phyloP scores from a whole-genome alignment of 2,329 filamentous ascomycete genomes.

The Parafenestella ontariensis region DNA sequence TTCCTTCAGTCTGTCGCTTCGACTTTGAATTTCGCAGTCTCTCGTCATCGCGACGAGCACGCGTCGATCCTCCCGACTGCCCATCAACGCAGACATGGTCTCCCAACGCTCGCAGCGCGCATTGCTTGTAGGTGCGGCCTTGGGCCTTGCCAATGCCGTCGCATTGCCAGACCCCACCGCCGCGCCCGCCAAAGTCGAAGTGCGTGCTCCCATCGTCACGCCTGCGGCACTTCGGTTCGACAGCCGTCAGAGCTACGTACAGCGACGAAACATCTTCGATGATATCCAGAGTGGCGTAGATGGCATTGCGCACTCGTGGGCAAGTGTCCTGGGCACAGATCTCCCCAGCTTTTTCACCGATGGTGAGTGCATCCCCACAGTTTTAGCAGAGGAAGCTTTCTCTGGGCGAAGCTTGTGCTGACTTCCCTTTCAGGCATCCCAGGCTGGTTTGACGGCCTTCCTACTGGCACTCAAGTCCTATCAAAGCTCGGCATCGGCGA shows the following conservation, averaged over 20 bases:
- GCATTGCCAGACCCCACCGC: slow-evolving; percentile 43
- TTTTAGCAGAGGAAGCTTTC: slow-evolving; percentile 1
- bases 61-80: neutral
- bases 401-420: slow-evolving; percentile 29
- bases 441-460: slow-evolving; percentile 69
- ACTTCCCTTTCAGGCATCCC: slow-evolving; percentile 59
- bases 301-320: slow-evolving; percentile 39
- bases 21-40: neutral
- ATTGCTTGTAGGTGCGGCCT: slow-evolving; percentile 30
- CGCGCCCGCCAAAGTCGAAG: slow-evolving; percentile 38
- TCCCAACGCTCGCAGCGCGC: slow-evolving; percentile 21
- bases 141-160: slow-evolving; percentile 32
- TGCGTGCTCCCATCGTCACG: slow-evolving; percentile 40
- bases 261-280: slow-evolving; percentile 41
- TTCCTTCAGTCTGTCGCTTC: slow-evolving; percentile 19
- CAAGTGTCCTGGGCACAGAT: slow-evolving; percentile 43
- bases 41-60: slow-evolving; percentile 1
- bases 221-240: slow-evolving; percentile 45
- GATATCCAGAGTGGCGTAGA: slow-evolving; percentile 43
- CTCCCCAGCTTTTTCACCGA: slow-evolving; percentile 48
- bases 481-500: slow-evolving; percentile 67
- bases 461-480: slow-evolving; percentile 66
- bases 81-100: slow-evolving; percentile 18
- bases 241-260: slow-evolving; percentile 38
- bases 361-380: slow-evolving; percentile 27